phyloP scores from a whole-genome alignment of 257 asterid species.

The Gentiana straminea region DNA sequence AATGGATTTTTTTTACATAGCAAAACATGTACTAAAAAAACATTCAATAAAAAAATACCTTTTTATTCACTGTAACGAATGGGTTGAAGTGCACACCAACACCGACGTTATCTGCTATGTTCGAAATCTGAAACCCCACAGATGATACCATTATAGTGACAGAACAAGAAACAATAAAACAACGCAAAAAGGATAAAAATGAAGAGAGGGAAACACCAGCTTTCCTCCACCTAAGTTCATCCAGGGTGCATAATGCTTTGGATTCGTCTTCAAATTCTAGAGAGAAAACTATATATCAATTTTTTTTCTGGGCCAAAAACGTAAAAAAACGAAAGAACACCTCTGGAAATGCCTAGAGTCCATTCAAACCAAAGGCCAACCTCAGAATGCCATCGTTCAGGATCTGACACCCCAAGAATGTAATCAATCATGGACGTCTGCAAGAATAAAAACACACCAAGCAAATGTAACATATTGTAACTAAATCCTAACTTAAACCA shows the following conservation, averaged over 20 bases:
- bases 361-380: constrained; percentile 22
- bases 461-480: background rate
- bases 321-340: background rate
- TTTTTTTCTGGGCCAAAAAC: background rate
- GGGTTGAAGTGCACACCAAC: constrained; percentile 89
- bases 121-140: constrained; percentile 36
- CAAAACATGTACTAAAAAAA: background rate
- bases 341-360: background rate
- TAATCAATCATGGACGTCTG: constrained; percentile 80
- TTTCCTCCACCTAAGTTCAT: constrained; percentile 75
- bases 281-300: constrained; percentile 16
- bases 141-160: background rate
- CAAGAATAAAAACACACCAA: background rate
- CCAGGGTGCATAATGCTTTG: constrained; percentile 78
- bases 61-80: constrained; percentile 43
- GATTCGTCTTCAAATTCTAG: constrained; percentile 62
- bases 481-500: background rate
- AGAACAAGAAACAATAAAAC: constrained; percentile 3
- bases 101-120: constrained; percentile 60
- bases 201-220: constrained; percentile 40
- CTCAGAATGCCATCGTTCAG: constrained; percentile 81
- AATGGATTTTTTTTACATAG: no score
- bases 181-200: constrained; percentile 6
- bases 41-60: constrained; percentile 25
- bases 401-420: constrained; percentile 80